Percentiles rank a stretch among this genome's conserved stretches.
Conservation (phyloP, 306 rosid species). For the Pachyrhizus erosus region DNA sequence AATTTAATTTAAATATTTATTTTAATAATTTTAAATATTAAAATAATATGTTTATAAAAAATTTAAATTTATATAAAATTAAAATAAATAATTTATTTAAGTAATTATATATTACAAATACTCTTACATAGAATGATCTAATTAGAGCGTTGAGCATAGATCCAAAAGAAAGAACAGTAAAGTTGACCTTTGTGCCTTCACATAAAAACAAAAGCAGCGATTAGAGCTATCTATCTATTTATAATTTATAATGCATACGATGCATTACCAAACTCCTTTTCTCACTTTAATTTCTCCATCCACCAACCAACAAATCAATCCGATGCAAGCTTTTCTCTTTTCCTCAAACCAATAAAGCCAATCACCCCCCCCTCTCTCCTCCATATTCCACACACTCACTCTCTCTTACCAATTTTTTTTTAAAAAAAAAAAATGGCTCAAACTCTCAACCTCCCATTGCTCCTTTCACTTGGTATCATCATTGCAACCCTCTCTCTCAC, state of each 20-base stretch:
- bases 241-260: not conserved
- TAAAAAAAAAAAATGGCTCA: conserved; percentile 51
- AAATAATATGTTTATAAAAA: too few species aligned
- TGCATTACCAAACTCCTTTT: conserved; percentile 14
- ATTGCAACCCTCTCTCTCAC: conserved; percentile 1
- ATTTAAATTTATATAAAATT: too few species aligned
- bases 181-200: not conserved
- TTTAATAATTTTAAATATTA: too few species aligned
- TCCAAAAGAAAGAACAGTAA: not conserved
- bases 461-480: conserved; percentile 32
- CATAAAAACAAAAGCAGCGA: not conserved
- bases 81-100: too few species aligned
- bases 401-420: too few species aligned
- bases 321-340: not conserved
- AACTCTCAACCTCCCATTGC: not conserved
- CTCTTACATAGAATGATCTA: too few species aligned
- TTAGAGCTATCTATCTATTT: not conserved
- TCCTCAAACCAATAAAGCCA: conserved; percentile 50
- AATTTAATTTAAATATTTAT: too few species aligned
- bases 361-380: not conserved
- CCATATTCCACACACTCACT: conserved; percentile 19
- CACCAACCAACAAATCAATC: conserved; percentile 48
- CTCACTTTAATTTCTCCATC: conserved; percentile 35
- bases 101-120: too few species aligned
- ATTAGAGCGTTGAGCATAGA: not conserved